Evolutionary conservation across 1,139 yeast species (phyloP), one percentile per base, ranked within the genome.

Genomic region (Taiozyma sp.): DNA sequence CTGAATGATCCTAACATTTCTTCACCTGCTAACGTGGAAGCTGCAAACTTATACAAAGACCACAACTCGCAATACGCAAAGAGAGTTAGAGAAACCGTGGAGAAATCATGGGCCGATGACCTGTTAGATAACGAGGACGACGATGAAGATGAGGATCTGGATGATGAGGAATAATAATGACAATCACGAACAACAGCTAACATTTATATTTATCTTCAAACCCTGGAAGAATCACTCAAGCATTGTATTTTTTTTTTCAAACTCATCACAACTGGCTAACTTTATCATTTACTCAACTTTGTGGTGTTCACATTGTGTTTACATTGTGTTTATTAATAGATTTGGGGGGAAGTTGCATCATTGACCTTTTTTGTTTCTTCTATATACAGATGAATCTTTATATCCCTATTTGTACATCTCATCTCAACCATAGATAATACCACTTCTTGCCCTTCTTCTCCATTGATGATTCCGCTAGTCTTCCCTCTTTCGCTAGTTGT

Each of bases 21-120:
- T 51, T 88, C 96, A 29, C 99, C 99, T 4, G 99, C 99, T 1
- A 95, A 93, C 63, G 98, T 89, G 8, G 99, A 95, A 68, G 99
- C 99, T 3, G 97, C 99, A 2, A 91, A 90, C 58, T 74, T 93
- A 65, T 93, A 89, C 71, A 88, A 90, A 67, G 99, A 93, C 66
- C 98, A 95, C 68, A 81, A 96, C 58, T 84, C 93, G 40, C 97
- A 91, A 70, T 93, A 93, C 66, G 81, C 86, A 52, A 89, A 90
- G 66, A 73, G 97, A 57, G 99, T 93, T 29, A 80, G 95, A 59
- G 96, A 90, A 66, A 89, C 97, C 0, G 99, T 93, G 47, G 99
- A 93, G 62, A 84, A 77, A 56, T 85, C 93, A 59, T 88, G 96
- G 96, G 91, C 83, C 14, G 91, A 83, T 41, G 89, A 81, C 28